Evolutionary conservation across 2,329 filamentous ascomycete species (phyloP), one percentile per base, ranked within the genome.

Genomic region (Diplodia intermedia): DNA sequence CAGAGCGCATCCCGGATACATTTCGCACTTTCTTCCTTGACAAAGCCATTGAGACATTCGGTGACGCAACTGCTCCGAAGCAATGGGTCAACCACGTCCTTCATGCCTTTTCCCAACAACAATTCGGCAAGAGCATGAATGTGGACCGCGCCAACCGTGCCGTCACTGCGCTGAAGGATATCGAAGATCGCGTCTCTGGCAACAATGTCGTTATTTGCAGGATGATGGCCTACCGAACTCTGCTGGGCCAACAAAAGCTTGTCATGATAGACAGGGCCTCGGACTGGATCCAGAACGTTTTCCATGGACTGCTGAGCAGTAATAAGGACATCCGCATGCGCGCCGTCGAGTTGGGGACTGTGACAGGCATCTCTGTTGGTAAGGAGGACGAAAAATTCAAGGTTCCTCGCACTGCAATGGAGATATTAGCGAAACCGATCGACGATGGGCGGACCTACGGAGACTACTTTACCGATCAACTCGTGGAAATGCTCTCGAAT

Each of bases 21-120:
- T 97, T 97, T 76, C 89, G 89, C 65, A 79, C 88, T 18, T 95
- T 92, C 76, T 84, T 97, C 65, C 81, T 97, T 49, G 94, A 98
- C 68, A 89, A 94, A 71, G 89, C 90, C 65, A 91, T 96, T 69
- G 86, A 86, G 57, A 88, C 87, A 11, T 88, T 97, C 65, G 87
- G 91, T 73, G 89, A 94, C 69, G 77, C 84, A 3, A 82, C 85
- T 4, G 82, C 88, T 18, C 87, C 93, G 0, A 98, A 98, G 73
- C 89, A 92, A 18, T 83, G 97, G 11, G 84, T 91, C 36, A 91
- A 91, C 43, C 89, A 91, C 72, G 86, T 68, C 15, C 97, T 72
- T 89, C 97, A 83, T 90, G 93, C 70, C 85, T 96, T 6, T 83
- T 97, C 15, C 54, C 88, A 90, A 55, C 94, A 97, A 74, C 91